Evolutionary conservation across 1,284 basidiomycete genomes (phyloP), one percentile per base, ranked within the genome.

Genomic region (Boletellus deceptivus): DNA sequence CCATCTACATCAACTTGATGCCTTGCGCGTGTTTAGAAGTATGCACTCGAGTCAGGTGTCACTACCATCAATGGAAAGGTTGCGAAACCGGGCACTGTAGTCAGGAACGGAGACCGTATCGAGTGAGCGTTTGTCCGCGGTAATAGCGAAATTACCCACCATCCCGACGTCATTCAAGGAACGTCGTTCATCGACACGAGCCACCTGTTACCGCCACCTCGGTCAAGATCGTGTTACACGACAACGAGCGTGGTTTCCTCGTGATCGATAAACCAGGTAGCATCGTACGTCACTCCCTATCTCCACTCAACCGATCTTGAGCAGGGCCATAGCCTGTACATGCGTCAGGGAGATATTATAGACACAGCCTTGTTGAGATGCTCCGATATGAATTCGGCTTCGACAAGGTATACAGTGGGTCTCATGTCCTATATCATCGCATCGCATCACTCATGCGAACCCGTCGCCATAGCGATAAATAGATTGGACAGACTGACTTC

Each of bases 261-360:
- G 91, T 98, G 13, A 89, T 99, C 27, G 89, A 95, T 65, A 98
- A 98, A 74, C 94, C 94, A 5, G 94, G 93, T 16, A 91, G 89
- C 64, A 91, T 97, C 65, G 91, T 84, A 57, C 48, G 71, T 74
- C 49, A 39, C 34, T 8, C 53, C 40, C 31, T 41, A 37, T 24
- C 18, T 17, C 16, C 8, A 8, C 18, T 16, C 20, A 13, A 34
- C 17, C 17, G 50, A 31, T 36, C 35, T 43, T 16, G 18, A 35
- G 10, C 22, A 6, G 3, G 7, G 29, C 29, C 38, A 40, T 36
- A 93, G 91, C 92, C 91, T 34, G 88, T 95, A 2, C 93, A 97
- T 69, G 84, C 91, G 2, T 86, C 91, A 0, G 94, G 94, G 16
- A 76, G 94, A 55, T 98, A 93, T 68, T 89, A 84, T 66, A 83